Evolutionary conservation across 2,329 filamentous ascomycete genomes (phyloP).

Genomic region (Pseudopithomyces chartarum): DNA sequence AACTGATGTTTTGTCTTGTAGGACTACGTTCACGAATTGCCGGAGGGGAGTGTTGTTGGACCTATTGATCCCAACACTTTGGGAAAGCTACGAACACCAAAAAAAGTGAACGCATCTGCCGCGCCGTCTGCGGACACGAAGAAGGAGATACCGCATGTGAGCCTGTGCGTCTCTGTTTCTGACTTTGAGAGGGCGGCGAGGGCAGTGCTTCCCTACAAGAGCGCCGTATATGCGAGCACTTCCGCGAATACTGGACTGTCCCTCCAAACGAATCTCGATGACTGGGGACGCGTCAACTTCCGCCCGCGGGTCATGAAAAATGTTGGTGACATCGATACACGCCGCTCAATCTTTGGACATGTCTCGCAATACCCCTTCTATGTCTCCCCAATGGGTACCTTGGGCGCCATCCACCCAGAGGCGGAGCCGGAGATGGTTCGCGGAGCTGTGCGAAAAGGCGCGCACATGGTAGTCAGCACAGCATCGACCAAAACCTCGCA

Average conservation of each 20-base stretch:
- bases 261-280: conserved; percentile 35
- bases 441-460: conserved; percentile 41
- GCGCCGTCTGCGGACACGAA: conserved; percentile 22
- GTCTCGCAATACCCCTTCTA: conserved; percentile 44
- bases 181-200: conserved; percentile 42
- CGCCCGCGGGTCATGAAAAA: conserved; percentile 44
- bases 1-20: background rate
- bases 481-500: conserved; percentile 37
- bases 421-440: conserved; percentile 44
- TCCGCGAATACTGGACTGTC: conserved; percentile 42
- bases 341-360: conserved; percentile 41
- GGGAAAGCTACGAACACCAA: conserved; percentile 27
- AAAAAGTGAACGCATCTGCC: conserved; percentile 25
- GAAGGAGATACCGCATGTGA: conserved; percentile 35
- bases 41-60: conserved; percentile 30
- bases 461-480: conserved; percentile 43
- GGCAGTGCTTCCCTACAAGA: conserved; percentile 37
- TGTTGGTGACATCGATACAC: conserved; percentile 38
- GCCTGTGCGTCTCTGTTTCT: conserved; percentile 34
- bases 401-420: conserved; percentile 40
- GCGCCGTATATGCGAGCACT: conserved; percentile 40
- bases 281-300: conserved; percentile 43
- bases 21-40: conserved; percentile 36
- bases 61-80: conserved; percentile 39
- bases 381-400: conserved; percentile 45